Evolutionary conservation across 805 yeast genomes (phyloP).

Genomic region (Myxozyma neotropica): DNA sequence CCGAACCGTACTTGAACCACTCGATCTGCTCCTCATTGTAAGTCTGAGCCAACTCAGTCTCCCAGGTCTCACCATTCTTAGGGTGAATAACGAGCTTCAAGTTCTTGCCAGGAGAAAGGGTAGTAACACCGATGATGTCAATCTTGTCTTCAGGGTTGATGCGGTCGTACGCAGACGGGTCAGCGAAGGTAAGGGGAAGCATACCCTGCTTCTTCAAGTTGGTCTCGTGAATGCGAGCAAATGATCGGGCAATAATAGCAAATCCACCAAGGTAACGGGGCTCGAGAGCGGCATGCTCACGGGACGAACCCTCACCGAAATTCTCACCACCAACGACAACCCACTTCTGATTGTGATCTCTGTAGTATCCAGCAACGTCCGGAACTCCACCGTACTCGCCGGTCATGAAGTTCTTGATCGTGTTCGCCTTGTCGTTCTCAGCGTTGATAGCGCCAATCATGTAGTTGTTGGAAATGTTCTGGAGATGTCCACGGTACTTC

Average conservation of each 20-base stretch:
- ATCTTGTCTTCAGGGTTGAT: conserved; percentile 75
- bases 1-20: conserved; percentile 99
- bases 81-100: conserved; percentile 74
- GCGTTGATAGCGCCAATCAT: conserved; percentile 95
- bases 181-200: conserved; percentile 89
- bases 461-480: conserved; percentile 92
- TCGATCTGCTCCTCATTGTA: conserved; percentile 96
- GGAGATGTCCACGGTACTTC: conserved; percentile 96
- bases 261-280: conserved; percentile 94
- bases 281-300: conserved; percentile 97
- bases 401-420: conserved; percentile 78
- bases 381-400: conserved; percentile 69
- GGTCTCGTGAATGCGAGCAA: conserved; percentile 98
- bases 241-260: conserved; percentile 85
- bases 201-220: conserved; percentile 97
- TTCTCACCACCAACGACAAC: conserved; percentile 95
- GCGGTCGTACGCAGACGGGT: conserved; percentile 85
- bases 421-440: conserved; percentile 95
- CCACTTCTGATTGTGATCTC: conserved; percentile 83
- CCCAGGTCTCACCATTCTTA: conserved; percentile 81
- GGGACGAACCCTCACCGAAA: conserved; percentile 98
- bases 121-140: conserved; percentile 65
- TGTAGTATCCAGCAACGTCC: conserved; percentile 96
- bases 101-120: conserved; percentile 86
- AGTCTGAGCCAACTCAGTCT: conserved; percentile 90